Evolutionary conservation across 768 basidiomycete genomes (phyloP), one percentile per base, ranked within the genome.

Genomic region (Tylopilus vinaceipallidus): DNA sequence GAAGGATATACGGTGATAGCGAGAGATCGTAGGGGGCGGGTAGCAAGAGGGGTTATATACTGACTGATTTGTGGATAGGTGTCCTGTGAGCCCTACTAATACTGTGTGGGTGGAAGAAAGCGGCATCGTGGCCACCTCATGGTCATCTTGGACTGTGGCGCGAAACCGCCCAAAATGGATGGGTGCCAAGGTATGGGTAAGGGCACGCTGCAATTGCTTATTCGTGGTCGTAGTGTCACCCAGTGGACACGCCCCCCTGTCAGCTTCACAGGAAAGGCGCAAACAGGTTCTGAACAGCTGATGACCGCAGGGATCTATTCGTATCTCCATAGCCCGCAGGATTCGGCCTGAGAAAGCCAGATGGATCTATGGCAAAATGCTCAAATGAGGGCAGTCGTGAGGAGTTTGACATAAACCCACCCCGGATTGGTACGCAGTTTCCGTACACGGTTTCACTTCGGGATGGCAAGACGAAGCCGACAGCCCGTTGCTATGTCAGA

Each of bases 121-220:
- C 45, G 58, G 65, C 68, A 68, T 59, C 66, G 68, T 68, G 66
- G 68, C 34, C 48, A 50, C 66, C 66, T 53, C 66, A 68, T 68
- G 66, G 59, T 51, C 65, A 61, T 57, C 55, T 51, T 50, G 61
- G 33, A 53, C 50, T 61, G 63, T 69, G 67, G 68, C 66, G 62
- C 60, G 51, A 52, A 42, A 56, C 48, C 44, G 53, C 48, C 66
- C 55, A 50, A 64, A 70, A 61, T 55, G 62, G 64, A 56, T 56
- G 52, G 45, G 29, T 56, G 53, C 48, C 55, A 50, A 45, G 47
- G 51, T 50, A 57, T 58, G 63, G 61, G 47, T 22, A 64, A 68
- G 68, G 68, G 58, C 53, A 66, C 45, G 56, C 61, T 56, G 55
- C 52, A 52, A 43, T 30, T 24, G 39, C 41, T 40, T 32, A 50